Percentiles rank a stretch among this genome's conserved stretches.
These are phyloP conservation scores for Neoarthrinium moseri DNA, from an alignment of 2,329 filamentous ascomycete species.

Conservation along the genomic window DNA sequence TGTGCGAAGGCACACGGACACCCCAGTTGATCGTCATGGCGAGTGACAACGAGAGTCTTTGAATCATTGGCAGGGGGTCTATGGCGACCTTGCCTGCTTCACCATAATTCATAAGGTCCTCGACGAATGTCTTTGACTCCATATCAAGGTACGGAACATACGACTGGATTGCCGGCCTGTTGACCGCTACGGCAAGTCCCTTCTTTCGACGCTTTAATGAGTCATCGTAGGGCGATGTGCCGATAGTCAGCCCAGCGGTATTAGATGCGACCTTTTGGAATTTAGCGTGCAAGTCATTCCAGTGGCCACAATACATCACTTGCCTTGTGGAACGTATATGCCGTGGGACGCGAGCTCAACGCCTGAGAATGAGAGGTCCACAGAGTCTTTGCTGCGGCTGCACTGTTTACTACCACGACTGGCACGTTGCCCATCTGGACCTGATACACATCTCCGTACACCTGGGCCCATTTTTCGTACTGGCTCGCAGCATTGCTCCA, in stretches of 20 bases:
- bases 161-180: conserved; percentile 71
- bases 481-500: conserved; percentile 53
- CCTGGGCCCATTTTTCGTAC: conserved; percentile 52
- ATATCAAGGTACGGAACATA: conserved; percentile 84
- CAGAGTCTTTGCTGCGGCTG: conserved; percentile 69
- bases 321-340: conserved; percentile 80
- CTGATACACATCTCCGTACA: conserved; percentile 65
- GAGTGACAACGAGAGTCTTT: conserved; percentile 74
- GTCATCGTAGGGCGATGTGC: conserved; percentile 81
- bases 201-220: conserved; percentile 76
- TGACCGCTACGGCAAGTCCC: conserved; percentile 75
- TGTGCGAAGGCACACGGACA: conserved; percentile 68
- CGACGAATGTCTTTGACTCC: conserved; percentile 70
- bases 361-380: conserved; percentile 80
- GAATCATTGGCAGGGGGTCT: conserved; percentile 71
- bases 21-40: conserved; percentile 79
- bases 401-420: conserved; percentile 77
- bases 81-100: conserved; percentile 61
- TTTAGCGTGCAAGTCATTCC: not conserved
- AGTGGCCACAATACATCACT: not conserved
- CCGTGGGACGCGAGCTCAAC: conserved; percentile 72
- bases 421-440: conserved; percentile 67
- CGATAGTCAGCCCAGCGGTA: conserved; percentile 78
- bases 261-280: conserved; percentile 53
- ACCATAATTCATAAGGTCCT: conserved; percentile 67